Evolutionary conservation across 2,329 filamentous ascomycete species (phyloP), one percentile per base, ranked within the genome.

Genomic region (Colletotrichum endophyticum): DNA sequence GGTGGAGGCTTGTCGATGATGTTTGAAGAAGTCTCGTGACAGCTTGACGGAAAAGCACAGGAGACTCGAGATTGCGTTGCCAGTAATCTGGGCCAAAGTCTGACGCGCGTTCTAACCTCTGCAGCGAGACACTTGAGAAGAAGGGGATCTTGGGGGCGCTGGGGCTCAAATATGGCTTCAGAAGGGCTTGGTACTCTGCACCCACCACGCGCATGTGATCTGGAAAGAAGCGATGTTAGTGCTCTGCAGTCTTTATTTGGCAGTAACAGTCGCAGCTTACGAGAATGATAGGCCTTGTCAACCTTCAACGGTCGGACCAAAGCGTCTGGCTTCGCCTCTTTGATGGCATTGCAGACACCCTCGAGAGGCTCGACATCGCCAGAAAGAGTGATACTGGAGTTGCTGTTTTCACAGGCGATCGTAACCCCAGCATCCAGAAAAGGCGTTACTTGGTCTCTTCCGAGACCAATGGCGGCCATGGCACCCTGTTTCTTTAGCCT

Each of bases 391-490:
- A 81, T 78, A 61, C 80, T 84, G 53, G 73, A 75, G 22, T 79
- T 72, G 39, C 73, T 75, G 30, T 75, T 75, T 32, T 78, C 78
- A 68, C 78, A 78, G 6, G 72, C 78, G 16, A 78, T 30, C 8
- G 53, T 56, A 1, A 78, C 76, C 0, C 71, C 76, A 4, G 57
- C 4, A 6, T 56, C 53, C 2, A 78, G 11, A 28, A 72, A 77
- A 2, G 30, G 30, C 3, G 34, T 30, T 2, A 72, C 68, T 22
- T 74, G 32, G 56, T 77, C 44, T 64, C 61, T 68, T 63, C 75
- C 39, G 8, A 86, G 63, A 2, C 82, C 84, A 0, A 81, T 83
- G 1, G 84, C 84, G 34, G 85, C 77, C 86, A 87, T 87, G 1
- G 81, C 80, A 4, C 73, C 73, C 11, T 64, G 32, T 83, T 82